Evolutionary conservation across 148 eudicot species (phyloP), one percentile per base, ranked within the genome.

Genomic region (Hydrangea macrophylla): DNA sequence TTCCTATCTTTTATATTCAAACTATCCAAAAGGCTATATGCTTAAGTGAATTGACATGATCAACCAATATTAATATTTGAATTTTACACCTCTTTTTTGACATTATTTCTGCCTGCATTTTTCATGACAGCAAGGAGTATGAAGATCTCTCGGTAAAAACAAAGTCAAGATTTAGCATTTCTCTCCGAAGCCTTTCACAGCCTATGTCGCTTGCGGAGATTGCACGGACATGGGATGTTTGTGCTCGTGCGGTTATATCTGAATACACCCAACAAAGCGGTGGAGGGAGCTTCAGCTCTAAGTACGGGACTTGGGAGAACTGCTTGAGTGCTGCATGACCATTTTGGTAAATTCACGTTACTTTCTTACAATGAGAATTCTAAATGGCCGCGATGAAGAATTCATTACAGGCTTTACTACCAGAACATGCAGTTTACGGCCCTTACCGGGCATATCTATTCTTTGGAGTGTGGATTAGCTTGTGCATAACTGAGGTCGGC

Each of bases 241-340:
- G 98, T 76, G 85, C 92, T 57, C 95, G 91, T 58, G 82, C 84
- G 33, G 89, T 90, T 59, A 83, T 94, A n/a, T 80, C 83, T 2
- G 97, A 94, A 55, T 88, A 75, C 75, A 97, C 92, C 8, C 87
- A 88, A 70, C 85, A 76, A 67, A 84, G 75, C 18, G 96, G 97
- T 54, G 99, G 97, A 64, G 99, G 99, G 58, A 91, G 77, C 72
- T 90, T 94, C 84, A 90, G 97, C 77, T 90, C 97, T 7, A 88
- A 82, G 66, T 94, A 88, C 68, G 99, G 99, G 55, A 75, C 85
- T 27, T 94, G 99, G 99, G 97, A 94, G 76, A 82, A 81, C 60
- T 88, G 90, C 82, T 69, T 76, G 80, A 85, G 67, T 73, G 84
- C 93, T 55, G 73, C 89, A 17, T 92, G 79, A 86, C n/a, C 53